Evolutionary conservation across 2,329 filamentous ascomycete genomes (phyloP).

Genomic region (Cryphonectria parasitica): DNA sequence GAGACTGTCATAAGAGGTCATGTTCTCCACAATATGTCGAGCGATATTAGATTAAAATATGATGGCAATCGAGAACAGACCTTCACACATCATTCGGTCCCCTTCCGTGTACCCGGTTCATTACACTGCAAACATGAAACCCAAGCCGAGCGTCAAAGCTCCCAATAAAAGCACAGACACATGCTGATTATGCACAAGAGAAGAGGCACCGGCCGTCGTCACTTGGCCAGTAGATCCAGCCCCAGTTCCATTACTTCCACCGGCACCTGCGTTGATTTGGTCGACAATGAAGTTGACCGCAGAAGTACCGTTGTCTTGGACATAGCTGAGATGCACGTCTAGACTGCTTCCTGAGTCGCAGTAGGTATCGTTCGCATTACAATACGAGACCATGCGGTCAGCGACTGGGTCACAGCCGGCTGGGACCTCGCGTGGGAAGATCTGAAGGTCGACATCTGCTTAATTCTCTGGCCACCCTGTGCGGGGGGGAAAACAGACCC

Average conservation of each 20-base stretch:
- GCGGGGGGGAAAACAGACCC: too few relatives aligned
- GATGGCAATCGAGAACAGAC: not conserved
- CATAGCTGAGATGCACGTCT: constrained; percentile 34
- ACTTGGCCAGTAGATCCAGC: not conserved
- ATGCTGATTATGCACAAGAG: not conserved
- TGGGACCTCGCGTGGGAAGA: constrained; percentile 33
- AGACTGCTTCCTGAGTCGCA: constrained; percentile 33
- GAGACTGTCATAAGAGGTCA: not conserved
- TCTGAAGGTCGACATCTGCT: constrained; percentile 17
- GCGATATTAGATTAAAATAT: not conserved
- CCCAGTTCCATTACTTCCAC: not conserved
- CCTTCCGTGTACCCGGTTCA: not conserved
- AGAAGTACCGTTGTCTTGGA: constrained; percentile 33
- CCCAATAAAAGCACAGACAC: not conserved
- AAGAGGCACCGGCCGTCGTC: not conserved
- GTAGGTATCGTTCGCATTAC: constrained; percentile 36
- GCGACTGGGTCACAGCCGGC: constrained; percentile 32
- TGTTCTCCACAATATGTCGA: not conserved
- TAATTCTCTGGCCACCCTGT: not conserved
- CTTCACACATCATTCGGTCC: not conserved
- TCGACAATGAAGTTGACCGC: constrained; percentile 33
- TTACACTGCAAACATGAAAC: not conserved
- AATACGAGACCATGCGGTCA: constrained; percentile 34
- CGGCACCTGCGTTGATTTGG: constrained; percentile 29
- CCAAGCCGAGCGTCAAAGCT: not conserved